Base-by-base conservation (phyloP, 371 early-diverging fungal species). In the Syncephalastrum racemosum region DNA sequence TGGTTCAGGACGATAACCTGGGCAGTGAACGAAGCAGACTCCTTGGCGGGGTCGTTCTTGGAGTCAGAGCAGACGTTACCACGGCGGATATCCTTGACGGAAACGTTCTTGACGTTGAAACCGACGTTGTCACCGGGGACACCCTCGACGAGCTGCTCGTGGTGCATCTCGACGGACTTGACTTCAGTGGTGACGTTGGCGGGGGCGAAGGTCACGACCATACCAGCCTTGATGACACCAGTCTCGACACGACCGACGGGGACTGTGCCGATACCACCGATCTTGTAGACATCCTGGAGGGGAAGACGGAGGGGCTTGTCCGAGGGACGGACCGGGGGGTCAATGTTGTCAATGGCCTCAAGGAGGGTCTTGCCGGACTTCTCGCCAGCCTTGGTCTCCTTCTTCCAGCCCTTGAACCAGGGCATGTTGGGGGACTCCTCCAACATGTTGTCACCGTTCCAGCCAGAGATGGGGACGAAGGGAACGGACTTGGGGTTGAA, bases 81-180 rank as follows among this genome's bases (percentile, higher is more conserved):
- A 87, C 95, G 93, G 68, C 93, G 93, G 82, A 94, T 91, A 71
- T 94, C 93, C 88, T 91, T 92, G 80, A 92, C 90, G 63, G 93
- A 92, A 41, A 94, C 92, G 90, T 92, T 92, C 91, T 92, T 94
- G 79, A 96, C 90, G 92, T 93, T 93, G 92, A 97, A 94, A 71
- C 94, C 95, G 68, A 95, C 95, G 87, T 93, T 94, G 90, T 97
- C 97, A 68, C 97, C 97, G 74, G 97, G 93, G 47, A 87, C 73
- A 85, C 94, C 97, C 85, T 95, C 86, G 62, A 71, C 68, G 67
- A 95, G 86, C 66, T 83, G 80, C 82, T 95, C 93, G 92, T 95
- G 95, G 82, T 96, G 98, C 98, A 96, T 97, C 85, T 96, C 96
- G 64, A 97, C 94, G 82, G 96, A 95, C 88, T 93, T 94, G 82